Evolutionary conservation across 495 filamentous ascomycete genomes (phyloP), one percentile per base, ranked within the genome.

Genomic region (Xylaria intraflava): DNA sequence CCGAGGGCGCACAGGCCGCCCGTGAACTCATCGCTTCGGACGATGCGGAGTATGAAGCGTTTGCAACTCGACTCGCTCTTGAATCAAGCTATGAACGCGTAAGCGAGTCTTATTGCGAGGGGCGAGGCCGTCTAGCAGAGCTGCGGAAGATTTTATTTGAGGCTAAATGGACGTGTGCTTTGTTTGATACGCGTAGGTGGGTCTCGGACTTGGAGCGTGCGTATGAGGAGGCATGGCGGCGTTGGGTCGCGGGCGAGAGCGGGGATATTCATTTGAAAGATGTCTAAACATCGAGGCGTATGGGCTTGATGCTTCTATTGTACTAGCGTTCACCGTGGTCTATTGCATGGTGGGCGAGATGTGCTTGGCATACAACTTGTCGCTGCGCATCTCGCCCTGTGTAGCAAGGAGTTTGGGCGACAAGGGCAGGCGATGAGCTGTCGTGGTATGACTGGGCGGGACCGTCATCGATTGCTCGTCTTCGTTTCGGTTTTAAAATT

Each of bases 181-280:
- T 97, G 33, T 99, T 97, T 68, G 87, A 99, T 69, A 99, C 93
- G 20, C 76, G 73, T 57, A 79, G 94, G 55, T 99, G 93, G 93
- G 93, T 99, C 38, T 73, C 77, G 35, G 91, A 97, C 74, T 66
- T 99, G 52, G 93, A 99, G 72, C 77, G 81, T 53, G 90, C 90
- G 17, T 97, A 96, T 64, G 83, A 86, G 53, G 80, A 84, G 62
- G 90, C 90, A 9, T 99, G 93, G 93, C 76, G 78, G 57, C 77
- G 80, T 62, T 97, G 90, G 90, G 94, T 89, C 29, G 77, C 73
- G 29, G 90, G 88, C 29, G 84, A 88, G 73, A 87, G 90, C 29
- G 90, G 93, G 42, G 93, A 99, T 78, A 93, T 99, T 54, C 92
- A 78, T 59, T 71, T 84, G 54, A 76, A 64, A 51, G 46, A 20